Base-by-base conservation (phyloP, 129 eudicot species). In the Helianthus annuus region DNA sequence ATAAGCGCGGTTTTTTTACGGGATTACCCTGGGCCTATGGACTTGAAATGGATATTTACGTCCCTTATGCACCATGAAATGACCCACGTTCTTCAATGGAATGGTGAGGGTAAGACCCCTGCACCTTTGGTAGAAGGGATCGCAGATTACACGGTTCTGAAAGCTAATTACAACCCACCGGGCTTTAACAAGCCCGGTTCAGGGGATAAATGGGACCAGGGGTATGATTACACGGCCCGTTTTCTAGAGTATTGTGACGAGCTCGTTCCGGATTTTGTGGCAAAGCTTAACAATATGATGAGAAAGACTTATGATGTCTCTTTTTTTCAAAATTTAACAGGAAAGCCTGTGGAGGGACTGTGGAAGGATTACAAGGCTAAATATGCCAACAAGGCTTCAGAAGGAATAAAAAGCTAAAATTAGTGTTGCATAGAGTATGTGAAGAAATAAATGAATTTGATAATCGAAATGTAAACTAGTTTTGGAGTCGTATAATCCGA, bases 41-140 rank as follows among this genome's bases (percentile, higher is more conserved):
- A 57, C 61, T 7, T 76, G 68, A 76, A 57, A 58, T 22, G 54
- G 69, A 67, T 56, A 45, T 76, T 67, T 42, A 66, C 60, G 42
- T 39, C 68, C 24, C 73, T 68, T 3, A 5, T 84, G 51, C 61
- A 74, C 69, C 88, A 84, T 70, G 88, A 84, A 44, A 80, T 22
- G 66, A 71, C 75, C 39, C 75, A 71, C 7, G 67, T 71, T 45
- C 58, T 58, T 8, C 76, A 71, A 44, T 84, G 85, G 89, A 42
- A 39, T 51, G 85, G 85, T 7, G 79, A 70, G 34, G 75, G 57
- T 63, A 32, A 17, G 16, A 22, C 74, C 13, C 73, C 73, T 1
- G 3, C 3, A 2, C 62, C 52, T 4, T 57, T 68, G 51, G 4
- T 13, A 11, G 80, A 76, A 68, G 74, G 80, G 69, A 16, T 68